Base-by-base conservation (phyloP, 2,329 filamentous ascomycete genomes). In the Pestalotiopsis sp. region DNA sequence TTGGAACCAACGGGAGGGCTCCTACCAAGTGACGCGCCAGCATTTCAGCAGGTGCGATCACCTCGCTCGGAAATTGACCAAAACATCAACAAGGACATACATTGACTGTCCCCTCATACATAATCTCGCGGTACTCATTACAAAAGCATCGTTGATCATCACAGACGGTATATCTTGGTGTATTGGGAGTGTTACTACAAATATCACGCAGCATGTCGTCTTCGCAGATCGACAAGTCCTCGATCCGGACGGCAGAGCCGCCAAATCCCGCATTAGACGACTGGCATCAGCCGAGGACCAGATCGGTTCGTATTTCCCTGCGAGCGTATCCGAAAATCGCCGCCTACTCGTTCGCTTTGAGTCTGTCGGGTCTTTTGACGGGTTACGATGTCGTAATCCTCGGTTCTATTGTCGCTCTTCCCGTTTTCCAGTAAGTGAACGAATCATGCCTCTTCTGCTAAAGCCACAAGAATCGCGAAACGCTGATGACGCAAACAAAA, bases 401-500 rank as follows among this genome's bases (percentile, higher is more conserved):
- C 4, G 56, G 69, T 39, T 67, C 69, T 17, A 52, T 69, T 17
- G 61, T 56, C 27, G 58, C 39, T 23, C 36, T 70, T 20, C 62
- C 64, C 9, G 36, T 56, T 3, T 70, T 70, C 61, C 64, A 66
- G 66, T 67, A 58, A n/a, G 77, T 81, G 71, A 74, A 23, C 70
- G 72, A 2, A 74, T 77, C 52, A 77, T 13, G 73, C 71, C n/a
- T 66, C 73, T 38, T 76, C 77, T 58, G 20, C 12, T 25, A 2
- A 58, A 6, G 14, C 7, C 27, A 7, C 27, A 31, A 31, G 17
- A 20, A n/a, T 9, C 5, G 17, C 2, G 17, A 20, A 6, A 27
- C 25, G 17, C 59, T 61, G 5, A 61, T 20, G 1, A 31, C 27
- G 6, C 4, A 5, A 7, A 5, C 12, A 12, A 7, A 1, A 39